Conservation (phyloP, 306 rosid genomes). For the Quercus mongolica region DNA sequence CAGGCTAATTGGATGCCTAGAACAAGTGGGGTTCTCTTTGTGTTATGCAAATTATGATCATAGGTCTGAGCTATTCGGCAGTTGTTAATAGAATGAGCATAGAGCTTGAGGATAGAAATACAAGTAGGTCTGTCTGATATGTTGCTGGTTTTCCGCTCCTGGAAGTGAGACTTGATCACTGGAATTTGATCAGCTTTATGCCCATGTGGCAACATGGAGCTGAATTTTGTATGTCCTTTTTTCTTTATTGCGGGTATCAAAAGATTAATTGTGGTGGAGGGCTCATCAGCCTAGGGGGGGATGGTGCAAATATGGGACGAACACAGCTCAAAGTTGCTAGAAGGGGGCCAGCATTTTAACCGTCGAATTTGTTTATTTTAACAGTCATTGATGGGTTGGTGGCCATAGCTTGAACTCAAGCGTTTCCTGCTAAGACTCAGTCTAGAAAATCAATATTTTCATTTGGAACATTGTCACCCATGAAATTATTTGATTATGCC, state of each 20-base stretch:
- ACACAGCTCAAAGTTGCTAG: not conserved
- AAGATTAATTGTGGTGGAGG: not conserved
- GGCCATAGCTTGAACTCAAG: not conserved
- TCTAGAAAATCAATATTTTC: not conserved
- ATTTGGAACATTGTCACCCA: not conserved
- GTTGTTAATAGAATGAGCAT: slow-evolving; percentile 25
- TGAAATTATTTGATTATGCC: not conserved
- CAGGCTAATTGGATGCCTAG: slow-evolving; percentile 17
- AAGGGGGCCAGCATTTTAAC: not conserved
- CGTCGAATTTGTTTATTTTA: not conserved
- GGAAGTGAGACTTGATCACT: not conserved
- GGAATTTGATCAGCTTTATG: not conserved
- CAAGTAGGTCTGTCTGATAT: slow-evolving; percentile 9
- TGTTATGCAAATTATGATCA: slow-evolving; percentile 25
- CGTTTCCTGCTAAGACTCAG: not conserved
- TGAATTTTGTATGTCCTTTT: not conserved
- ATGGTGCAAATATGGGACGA: not conserved
- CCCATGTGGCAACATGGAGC: not conserved
- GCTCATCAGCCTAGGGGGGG: not conserved
- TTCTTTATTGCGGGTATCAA: not conserved
- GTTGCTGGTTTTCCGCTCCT: slow-evolving; percentile 9
- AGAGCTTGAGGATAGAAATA: slow-evolving; percentile 33
- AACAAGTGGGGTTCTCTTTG: slow-evolving; percentile 23
- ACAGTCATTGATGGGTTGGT: not conserved
- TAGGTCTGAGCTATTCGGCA: slow-evolving; percentile 32